Conservation (phyloP, 2,329 filamentous ascomycete species). For the Trichothecium roseum region DNA sequence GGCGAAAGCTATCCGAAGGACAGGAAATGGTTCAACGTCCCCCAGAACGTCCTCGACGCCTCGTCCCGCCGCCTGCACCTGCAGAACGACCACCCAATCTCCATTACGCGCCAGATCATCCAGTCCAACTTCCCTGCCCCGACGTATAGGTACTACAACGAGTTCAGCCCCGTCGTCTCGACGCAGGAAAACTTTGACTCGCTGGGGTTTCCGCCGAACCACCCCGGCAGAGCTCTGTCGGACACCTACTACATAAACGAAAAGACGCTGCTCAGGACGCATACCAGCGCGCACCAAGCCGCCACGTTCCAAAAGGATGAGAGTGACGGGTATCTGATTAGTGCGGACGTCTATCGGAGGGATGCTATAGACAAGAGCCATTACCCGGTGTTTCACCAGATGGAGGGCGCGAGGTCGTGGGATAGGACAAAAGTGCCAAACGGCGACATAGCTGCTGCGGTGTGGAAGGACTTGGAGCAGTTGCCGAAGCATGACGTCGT, state of each 20-base stretch:
- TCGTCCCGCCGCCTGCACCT: conserved; percentile 76
- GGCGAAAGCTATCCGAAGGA: conserved; percentile 58
- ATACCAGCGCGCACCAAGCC: conserved; percentile 89
- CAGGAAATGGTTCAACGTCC: conserved; percentile 72
- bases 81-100: conserved; percentile 80
- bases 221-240: conserved; percentile 75
- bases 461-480: conserved; percentile 59
- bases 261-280: conserved; percentile 75
- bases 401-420: conserved; percentile 93
- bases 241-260: conserved; percentile 96
- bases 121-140: conserved; percentile 74
- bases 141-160: conserved; percentile 66
- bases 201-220: conserved; percentile 80
- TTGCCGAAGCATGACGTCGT: conserved; percentile 65
- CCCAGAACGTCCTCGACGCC: conserved; percentile 62
- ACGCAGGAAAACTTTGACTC: conserved; percentile 91
- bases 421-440: conserved; percentile 52
- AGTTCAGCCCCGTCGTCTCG: conserved; percentile 73
- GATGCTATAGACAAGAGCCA: conserved; percentile 93
- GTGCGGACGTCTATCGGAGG: conserved; percentile 87
- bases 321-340: conserved; percentile 76
- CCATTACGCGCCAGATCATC: conserved; percentile 85
- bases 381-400: conserved; percentile 97
- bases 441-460: conserved; percentile 50
- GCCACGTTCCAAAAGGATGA: conserved; percentile 65